These are phyloP conservation scores for Zarea fungicola DNA, from an alignment of 2,329 filamentous ascomycete genomes.

Conservation along the genomic window DNA sequence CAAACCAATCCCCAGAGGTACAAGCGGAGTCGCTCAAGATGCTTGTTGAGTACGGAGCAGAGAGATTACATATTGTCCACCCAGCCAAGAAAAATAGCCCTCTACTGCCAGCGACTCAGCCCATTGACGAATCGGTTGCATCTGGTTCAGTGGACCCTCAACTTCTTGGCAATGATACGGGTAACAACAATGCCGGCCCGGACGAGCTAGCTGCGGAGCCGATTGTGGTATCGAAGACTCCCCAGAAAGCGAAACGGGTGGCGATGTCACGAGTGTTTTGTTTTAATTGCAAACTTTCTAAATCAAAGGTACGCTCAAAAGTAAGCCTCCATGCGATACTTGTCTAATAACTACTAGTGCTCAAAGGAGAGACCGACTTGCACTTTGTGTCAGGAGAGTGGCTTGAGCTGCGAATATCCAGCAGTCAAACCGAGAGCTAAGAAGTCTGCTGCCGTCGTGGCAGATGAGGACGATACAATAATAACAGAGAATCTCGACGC, in stretches of 20 bases:
- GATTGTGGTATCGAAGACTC: neutral
- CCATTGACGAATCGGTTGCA: neutral
- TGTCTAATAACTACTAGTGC: slow-evolving; percentile 30
- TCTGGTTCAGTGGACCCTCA: slow-evolving; percentile 1
- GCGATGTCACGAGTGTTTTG: slow-evolving; percentile 31
- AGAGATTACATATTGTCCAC: slow-evolving; percentile 52
- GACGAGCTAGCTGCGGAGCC: neutral
- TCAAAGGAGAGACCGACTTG: slow-evolving; percentile 36
- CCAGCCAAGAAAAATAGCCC: slow-evolving; percentile 34
- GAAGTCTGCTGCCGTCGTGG: slow-evolving; percentile 18
- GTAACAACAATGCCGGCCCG: neutral
- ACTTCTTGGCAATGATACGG: neutral
- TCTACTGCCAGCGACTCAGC: neutral
- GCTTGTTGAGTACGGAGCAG: slow-evolving; percentile 53
- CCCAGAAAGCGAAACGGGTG: slow-evolving; percentile 17
- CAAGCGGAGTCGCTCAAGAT: slow-evolving; percentile 51
- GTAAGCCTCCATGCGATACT: neutral
- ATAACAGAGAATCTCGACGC: slow-evolving; percentile 8
- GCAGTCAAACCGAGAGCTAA: slow-evolving; percentile 24
- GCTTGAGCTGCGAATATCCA: slow-evolving; percentile 35
- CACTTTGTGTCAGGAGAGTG: slow-evolving; percentile 29
- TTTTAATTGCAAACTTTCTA: slow-evolving; percentile 29
- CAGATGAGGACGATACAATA: slow-evolving; percentile 16
- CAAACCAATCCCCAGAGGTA: slow-evolving; percentile 52
- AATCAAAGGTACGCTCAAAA: slow-evolving; percentile 30